Evolutionary conservation across 208 protist species (phyloP).

Genomic region (Leishmania braziliensis): DNA sequence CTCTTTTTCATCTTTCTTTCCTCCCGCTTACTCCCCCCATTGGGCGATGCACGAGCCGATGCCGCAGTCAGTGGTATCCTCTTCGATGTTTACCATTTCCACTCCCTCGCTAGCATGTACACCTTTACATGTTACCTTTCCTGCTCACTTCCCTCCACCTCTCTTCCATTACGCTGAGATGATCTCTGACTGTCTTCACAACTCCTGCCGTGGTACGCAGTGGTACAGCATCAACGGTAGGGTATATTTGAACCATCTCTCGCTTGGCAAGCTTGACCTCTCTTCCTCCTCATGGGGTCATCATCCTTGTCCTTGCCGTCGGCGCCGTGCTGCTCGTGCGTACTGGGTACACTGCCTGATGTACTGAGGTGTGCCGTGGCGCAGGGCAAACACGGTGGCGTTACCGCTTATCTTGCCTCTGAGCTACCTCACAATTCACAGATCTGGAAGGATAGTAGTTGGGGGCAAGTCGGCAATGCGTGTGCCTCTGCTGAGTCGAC

Average conservation of each 20-base stretch:
- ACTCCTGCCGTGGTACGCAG: not conserved
- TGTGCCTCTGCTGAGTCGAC: not conserved
- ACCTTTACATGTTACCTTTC: not conserved
- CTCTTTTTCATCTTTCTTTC: not conserved
- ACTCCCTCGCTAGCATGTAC: not conserved
- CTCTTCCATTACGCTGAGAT: not conserved
- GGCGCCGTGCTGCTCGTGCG: constrained; percentile 1
- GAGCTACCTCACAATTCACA: not conserved
- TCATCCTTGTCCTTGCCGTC: not conserved
- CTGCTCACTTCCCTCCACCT: not conserved
- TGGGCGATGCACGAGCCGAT: not conserved
- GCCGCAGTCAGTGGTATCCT: not conserved
- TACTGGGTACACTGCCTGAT: constrained; percentile 8
- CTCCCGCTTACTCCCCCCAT: not conserved
- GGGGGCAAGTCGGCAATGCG: not conserved
- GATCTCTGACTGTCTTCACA: not conserved
- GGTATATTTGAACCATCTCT: too few relatives aligned
- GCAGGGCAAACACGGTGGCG: not conserved
- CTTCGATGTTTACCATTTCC: not conserved
- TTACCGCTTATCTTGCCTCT: constrained; percentile 8
- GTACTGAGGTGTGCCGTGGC: not conserved
- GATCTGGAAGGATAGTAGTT: not conserved
- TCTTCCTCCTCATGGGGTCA: not conserved
- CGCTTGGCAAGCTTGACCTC: not conserved
- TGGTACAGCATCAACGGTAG: not conserved